These are phyloP conservation scores for Neckera pumila DNA, from an alignment of 225 moss, liverwort and hornwort species.

Conservation along the genomic window DNA sequence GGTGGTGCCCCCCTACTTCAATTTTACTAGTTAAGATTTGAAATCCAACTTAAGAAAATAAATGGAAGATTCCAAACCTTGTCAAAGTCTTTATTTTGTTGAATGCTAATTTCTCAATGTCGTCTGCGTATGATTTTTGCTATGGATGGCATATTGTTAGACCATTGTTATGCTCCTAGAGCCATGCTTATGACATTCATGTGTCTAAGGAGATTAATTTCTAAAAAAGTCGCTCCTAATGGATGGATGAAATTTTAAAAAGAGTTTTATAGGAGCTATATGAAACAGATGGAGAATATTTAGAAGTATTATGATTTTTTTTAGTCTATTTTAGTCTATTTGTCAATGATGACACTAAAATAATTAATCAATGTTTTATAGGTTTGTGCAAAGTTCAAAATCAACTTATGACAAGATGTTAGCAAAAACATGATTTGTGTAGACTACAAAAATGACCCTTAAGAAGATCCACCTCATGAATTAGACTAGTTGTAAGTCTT, in stretches of 20 bases:
- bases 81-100: background rate
- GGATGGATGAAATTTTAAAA: background rate
- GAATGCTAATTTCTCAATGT: no score
- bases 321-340: background rate
- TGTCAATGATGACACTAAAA: background rate
- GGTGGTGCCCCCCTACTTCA: background rate
- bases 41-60: no score
- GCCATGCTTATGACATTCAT: background rate
- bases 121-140: no score
- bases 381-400: background rate
- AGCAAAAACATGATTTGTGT: background rate
- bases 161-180: background rate
- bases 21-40: background rate
- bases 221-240: background rate
- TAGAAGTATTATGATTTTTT: no score
- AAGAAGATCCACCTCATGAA: background rate
- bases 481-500: background rate
- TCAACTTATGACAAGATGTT: background rate
- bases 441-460: background rate
- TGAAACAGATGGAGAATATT: background rate
- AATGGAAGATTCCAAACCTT: background rate
- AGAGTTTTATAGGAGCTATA: background rate
- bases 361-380: background rate
- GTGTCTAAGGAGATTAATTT: rapidly evolving
- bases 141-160: no score